Conservation (phyloP, 148 eudicot genomes). For the Rhododendron kiyosumense region DNA sequence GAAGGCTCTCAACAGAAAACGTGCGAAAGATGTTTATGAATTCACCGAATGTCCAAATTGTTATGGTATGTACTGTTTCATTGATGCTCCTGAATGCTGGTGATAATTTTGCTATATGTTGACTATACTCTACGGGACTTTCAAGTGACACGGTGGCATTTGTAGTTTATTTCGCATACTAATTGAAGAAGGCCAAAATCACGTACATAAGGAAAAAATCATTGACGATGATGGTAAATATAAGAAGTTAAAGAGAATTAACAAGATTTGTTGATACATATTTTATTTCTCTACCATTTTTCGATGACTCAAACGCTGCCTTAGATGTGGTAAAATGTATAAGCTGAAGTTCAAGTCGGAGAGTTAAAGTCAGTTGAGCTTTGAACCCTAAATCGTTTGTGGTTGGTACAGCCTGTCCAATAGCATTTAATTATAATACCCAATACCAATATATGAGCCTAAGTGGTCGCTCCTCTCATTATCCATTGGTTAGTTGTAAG, state of each 20-base stretch:
- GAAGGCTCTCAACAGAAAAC: conserved; percentile 96
- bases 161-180: background rate
- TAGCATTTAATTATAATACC: background rate
- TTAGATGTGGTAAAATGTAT: background rate
- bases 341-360: background rate
- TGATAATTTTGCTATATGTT: background rate
- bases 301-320: background rate
- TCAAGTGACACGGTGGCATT: background rate
- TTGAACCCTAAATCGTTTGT: background rate
- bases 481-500: background rate
- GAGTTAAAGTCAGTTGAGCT: background rate
- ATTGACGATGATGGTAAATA: background rate
- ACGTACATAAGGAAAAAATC: background rate
- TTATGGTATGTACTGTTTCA: conserved; percentile 50
- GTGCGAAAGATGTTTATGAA: conserved; percentile 95
- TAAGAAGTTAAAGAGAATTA: background rate
- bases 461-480: background rate
- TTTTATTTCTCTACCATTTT: background rate
- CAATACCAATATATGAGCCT: background rate
- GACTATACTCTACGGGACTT: background rate
- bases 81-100: background rate
- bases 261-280: background rate
- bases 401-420: background rate
- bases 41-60: conserved; percentile 97
- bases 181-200: background rate